Base-by-base conservation (phyloP, 179 eudicot genomes). In the Amaranthus tricolor region DNA sequence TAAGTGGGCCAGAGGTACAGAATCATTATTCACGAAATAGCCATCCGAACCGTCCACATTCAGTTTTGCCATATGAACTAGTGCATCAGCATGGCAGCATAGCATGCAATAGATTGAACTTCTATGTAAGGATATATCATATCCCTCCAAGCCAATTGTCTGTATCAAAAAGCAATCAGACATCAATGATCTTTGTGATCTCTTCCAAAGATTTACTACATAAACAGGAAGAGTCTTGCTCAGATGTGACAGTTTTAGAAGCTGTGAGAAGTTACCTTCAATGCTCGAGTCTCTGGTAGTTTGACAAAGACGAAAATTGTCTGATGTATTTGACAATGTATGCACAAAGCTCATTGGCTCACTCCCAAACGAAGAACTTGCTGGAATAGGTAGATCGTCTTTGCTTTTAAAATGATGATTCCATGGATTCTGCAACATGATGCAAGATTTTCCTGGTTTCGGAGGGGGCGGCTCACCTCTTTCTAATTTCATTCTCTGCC, bases 401-500 rank as follows among this genome's bases (percentile, higher is more conserved):
- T 77, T 79, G 57, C 62, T 58, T 51, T 85, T 89, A 82, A 75
- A 86, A 84, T 85, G 96, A 55, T 81, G 81, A 73, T 89, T 82
- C 89, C 91, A 86, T 15, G 83, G 91, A 82, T 87, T 87, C 53
- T 44, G 79, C 24, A 77, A 65, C 45, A 84, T 73, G 49, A 71
- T 62, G 5, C 61, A 70, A 72, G 80, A 53, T 49, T 76, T 84
- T 62, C 83, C 82, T 73, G 65, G 74, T 65, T 75, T 80, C 43
- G 72, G 80, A 68, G 81, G 53, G 21, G 64, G 84, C 24, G 86
- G 66, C 78, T 70, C 85, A 50, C 81, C 88, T 75, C 81, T 82
- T 58, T 54, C 74, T 66, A 86, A 81, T 53, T 85, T 75, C 12
- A 80, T 50, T 70, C 83, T 88, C 74, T 80, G 85, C 97, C 90